Evolutionary conservation across 345 rosid genomes (phyloP), one percentile per base, ranked within the genome.

Genomic region (Boechera stricta): DNA sequence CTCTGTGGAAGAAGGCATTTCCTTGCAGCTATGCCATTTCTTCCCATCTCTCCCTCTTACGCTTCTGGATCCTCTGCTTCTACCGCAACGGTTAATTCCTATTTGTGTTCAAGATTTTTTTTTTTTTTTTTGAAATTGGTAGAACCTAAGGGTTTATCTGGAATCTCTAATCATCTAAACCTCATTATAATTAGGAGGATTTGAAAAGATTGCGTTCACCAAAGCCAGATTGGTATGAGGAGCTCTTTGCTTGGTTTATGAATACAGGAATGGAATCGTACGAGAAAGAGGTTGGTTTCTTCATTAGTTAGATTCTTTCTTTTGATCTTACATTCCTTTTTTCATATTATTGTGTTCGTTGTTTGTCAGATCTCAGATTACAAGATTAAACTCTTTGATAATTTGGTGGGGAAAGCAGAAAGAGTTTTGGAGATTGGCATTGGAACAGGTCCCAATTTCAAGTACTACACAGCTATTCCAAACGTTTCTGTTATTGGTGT

Each of bases 401-500:
- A 80, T 12, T 74, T 94, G 84, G 85, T 79, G 26, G 91, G 94
- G 21, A 85, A 86, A 73, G 89, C 86, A 26, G 79, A 84, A 83
- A 83, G 77, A 52, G 85, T 90, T 41, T 71, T 94, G 83, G 97
- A 94, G 87, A 84, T 94, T 71, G 98, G 97, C 6, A 82, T 89
- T 61, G 97, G 98, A 11, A 85, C 98, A 6, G 97, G 93, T 61
- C 96, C 98, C 2, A 90, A 94, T 72, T 87, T 94, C 82, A 85
- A 76, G 36, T 94, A 89, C 74, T 89, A 89, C 80, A 84, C 90
- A 2, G 21, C 35, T 67, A 79, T 69, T 62, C 70, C 77, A 56
- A 84, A 84, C 55, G 32, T 90, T 32, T 84, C 79, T 64, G 91
- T 91, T 75, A 63, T 88, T 9, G 97, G 93, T 28, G 56, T 90